Percentiles rank a stretch among this genome's conserved stretches.
Evolutionary conservation across 1,139 yeast species (phyloP).

Genomic region (Hansenula sp.): DNA sequence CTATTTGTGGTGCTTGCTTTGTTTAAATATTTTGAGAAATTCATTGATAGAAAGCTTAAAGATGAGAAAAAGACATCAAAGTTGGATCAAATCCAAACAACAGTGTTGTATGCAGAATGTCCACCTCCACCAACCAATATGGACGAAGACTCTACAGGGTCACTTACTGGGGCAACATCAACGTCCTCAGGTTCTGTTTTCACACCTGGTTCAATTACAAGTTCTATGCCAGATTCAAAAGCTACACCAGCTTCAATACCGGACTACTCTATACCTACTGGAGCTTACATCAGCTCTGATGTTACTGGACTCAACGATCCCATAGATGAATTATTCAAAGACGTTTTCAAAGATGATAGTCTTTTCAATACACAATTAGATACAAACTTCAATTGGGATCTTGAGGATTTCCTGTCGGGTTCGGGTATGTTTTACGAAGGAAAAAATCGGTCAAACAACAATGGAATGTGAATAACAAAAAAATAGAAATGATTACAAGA

Average conservation of each 20-base stretch:
- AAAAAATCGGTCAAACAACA: not conserved
- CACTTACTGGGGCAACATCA: not conserved
- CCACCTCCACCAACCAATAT: not conserved
- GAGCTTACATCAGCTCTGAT: conserved; percentile 6
- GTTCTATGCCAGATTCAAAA: not conserved
- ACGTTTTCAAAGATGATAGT: conserved; percentile 13
- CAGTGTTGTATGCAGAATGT: not conserved
- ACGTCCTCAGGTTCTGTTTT: not conserved
- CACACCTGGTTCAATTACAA: not conserved
- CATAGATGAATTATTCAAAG: conserved; percentile 17
- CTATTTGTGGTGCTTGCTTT: conserved; percentile 11
- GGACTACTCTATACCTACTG: not conserved
- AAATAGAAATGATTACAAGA: too few relatives aligned
- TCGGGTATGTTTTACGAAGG: conserved; percentile 1
- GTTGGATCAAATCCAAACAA: not conserved
- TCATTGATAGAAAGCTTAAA: conserved; percentile 7
- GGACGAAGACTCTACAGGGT: not conserved
- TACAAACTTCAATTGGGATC: not conserved
- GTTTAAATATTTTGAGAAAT: conserved; percentile 12
- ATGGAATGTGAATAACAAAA: not conserved
- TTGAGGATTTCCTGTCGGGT: not conserved
- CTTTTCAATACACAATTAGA: conserved; percentile 6
- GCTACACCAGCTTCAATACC: not conserved
- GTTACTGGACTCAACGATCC: conserved; percentile 17
- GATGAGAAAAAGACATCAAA: conserved; percentile 6